phyloP scores from a whole-genome alignment of 129 eudicot species.

The Tagetes erecta region DNA sequence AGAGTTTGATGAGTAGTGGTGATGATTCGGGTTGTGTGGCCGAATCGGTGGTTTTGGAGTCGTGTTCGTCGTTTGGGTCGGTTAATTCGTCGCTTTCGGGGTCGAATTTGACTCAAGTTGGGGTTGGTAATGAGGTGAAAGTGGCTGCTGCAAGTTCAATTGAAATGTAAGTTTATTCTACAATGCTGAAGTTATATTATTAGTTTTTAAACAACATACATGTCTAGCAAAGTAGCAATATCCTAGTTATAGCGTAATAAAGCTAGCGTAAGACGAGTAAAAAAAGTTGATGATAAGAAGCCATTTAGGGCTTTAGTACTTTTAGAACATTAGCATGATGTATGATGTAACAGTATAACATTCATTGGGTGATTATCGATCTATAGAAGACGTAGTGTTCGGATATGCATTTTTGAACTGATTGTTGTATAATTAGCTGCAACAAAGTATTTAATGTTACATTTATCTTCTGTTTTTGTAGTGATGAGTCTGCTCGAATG shows the following conservation, averaged over 20 bases:
- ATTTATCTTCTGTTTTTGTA: constrained; percentile 16
- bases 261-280: too few relatives aligned
- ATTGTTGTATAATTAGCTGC: neutral
- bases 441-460: too few relatives aligned
- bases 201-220: too few relatives aligned
- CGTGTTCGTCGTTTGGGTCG: constrained; percentile 77
- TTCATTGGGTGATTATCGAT: too few relatives aligned
- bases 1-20: constrained; percentile 36
- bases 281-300: too few relatives aligned
- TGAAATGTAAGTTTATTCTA: constrained; percentile 47
- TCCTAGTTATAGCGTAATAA: too few relatives aligned
- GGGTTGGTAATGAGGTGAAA: constrained; percentile 44
- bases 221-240: too few relatives aligned
- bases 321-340: too few relatives aligned
- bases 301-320: too few relatives aligned
- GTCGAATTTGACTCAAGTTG: constrained; percentile 14
- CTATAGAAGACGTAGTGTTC: constrained; percentile 1
- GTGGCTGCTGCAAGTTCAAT: constrained; percentile 43
- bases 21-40: constrained; percentile 47
- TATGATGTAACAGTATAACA: too few relatives aligned
- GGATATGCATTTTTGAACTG: neutral
- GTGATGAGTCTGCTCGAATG: constrained; percentile 51
- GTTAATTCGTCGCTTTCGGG: constrained; percentile 42
- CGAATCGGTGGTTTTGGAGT: constrained; percentile 76
- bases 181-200: too few relatives aligned